Percentiles rank a stretch among this genome's conserved stretches.
Conservation (phyloP, 2,329 filamentous ascomycete species). For the Fonsecaea pedrosoi region DNA sequence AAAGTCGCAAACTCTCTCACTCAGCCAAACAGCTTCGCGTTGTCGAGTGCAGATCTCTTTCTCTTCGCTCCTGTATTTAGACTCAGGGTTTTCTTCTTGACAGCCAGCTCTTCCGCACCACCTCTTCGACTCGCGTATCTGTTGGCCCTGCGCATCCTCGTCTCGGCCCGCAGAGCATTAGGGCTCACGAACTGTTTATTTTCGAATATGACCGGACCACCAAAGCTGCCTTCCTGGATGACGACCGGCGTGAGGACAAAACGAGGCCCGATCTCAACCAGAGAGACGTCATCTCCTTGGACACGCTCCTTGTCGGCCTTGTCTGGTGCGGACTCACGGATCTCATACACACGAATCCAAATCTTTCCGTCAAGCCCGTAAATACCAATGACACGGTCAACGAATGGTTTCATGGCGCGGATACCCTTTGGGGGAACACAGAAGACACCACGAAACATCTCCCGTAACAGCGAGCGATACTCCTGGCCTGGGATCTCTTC, state of each 20-base stretch:
- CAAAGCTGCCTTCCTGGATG: conserved; percentile 93
- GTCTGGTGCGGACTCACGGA: conserved; percentile 69
- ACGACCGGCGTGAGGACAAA: conserved; percentile 94
- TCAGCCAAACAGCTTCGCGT: conserved; percentile 74
- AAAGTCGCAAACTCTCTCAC: background rate
- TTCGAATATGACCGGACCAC: conserved; percentile 95
- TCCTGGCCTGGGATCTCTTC: conserved; percentile 66
- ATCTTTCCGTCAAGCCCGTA: conserved; percentile 91
- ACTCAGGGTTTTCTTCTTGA: conserved; percentile 78
- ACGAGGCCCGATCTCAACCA: conserved; percentile 92
- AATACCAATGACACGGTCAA: conserved; percentile 94
- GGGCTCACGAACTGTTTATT: conserved; percentile 97
- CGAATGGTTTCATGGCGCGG: conserved; percentile 90
- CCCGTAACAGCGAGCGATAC: conserved; percentile 68
- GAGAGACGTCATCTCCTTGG: conserved; percentile 66
- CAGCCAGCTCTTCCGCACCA: conserved; percentile 71
- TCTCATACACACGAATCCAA: conserved; percentile 94
- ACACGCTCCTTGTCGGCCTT: conserved; percentile 42
- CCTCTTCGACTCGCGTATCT: conserved; percentile 80
- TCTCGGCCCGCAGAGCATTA: conserved; percentile 87
- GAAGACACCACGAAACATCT: conserved; percentile 88
- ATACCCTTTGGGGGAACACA: conserved; percentile 83
- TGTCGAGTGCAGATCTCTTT: conserved; percentile 75
- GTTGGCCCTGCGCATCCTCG: conserved; percentile 76
- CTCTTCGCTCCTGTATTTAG: conserved; percentile 68